These are phyloP conservation scores for Picochlorum sp. DNA, from an alignment of 139 green algal genomes.

Conservation along the genomic window DNA sequence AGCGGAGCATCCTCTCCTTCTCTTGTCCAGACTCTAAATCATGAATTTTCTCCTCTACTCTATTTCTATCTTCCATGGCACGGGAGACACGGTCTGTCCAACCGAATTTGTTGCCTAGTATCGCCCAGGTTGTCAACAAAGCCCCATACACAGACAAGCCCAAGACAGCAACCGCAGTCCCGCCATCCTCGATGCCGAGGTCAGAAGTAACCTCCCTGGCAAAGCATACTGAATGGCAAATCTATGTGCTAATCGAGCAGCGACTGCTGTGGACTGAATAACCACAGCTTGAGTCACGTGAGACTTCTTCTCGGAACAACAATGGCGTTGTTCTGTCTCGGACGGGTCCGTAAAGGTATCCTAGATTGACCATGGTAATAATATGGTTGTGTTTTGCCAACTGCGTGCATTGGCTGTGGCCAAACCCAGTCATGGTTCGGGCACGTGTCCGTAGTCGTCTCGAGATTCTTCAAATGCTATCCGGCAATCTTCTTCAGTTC, in stretches of 20 bases:
- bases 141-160: neutral
- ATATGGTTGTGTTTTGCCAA: too few species aligned
- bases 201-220: neutral
- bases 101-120: neutral
- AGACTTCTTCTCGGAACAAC: neutral
- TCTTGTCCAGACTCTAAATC: too few species aligned
- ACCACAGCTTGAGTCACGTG: neutral
- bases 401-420: too few species aligned
- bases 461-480: too few species aligned
- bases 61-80: too few species aligned
- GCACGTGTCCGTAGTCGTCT: too few species aligned
- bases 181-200: neutral
- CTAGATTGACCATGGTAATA: too few species aligned
- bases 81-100: too few species aligned
- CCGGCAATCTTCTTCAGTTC: too few species aligned
- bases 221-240: neutral
- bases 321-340: neutral
- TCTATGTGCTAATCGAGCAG: conserved; percentile 2
- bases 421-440: too few species aligned
- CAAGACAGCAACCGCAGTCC: neutral
- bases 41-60: too few species aligned
- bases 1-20: too few species aligned
- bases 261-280: neutral
- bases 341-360: neutral
- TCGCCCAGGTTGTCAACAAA: neutral